Conservation (phyloP, 192 early-diverging fungal genomes). For the Coemansia sp. region DNA sequence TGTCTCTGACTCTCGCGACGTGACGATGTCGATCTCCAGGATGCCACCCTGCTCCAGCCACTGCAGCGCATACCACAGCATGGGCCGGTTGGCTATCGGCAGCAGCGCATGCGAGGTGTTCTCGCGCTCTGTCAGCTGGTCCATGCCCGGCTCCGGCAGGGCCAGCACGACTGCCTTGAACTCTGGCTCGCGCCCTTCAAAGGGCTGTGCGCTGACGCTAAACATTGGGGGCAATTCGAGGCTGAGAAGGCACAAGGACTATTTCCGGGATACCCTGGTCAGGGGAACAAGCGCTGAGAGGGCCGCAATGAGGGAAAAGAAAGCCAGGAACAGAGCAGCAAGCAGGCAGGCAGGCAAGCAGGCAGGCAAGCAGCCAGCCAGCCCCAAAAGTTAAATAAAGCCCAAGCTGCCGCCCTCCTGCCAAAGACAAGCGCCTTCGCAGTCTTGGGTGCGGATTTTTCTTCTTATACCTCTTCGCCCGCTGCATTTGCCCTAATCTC, state of each 20-base stretch:
- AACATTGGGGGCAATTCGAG: no score
- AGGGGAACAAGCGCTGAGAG: no score
- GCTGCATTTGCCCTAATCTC: no score
- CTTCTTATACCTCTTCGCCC: neutral
- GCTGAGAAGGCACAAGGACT: no score
- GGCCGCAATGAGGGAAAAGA: no score
- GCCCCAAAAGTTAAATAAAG: no score
- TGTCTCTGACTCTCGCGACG: conserved; percentile 58
- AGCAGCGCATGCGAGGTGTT: conserved; percentile 90
- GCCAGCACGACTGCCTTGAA: conserved; percentile 44
- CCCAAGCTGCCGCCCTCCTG: no score
- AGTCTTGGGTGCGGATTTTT: neutral
- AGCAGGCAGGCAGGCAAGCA: no score
- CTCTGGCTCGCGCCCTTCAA: conserved; percentile 35
- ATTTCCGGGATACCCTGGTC: no score
- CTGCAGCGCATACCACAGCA: conserved; percentile 87
- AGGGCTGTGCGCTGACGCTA: conserved; percentile 16
- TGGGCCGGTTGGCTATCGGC: conserved; percentile 90
- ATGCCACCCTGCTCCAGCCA: conserved; percentile 90
- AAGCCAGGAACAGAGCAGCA: no score
- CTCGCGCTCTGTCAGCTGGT: conserved; percentile 71
- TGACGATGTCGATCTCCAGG: conserved; percentile 67
- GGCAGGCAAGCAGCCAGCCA: no score
- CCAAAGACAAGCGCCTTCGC: no score
- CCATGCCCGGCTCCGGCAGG: conserved; percentile 49